Conservation (phyloP, 2,329 filamentous ascomycete genomes). For the Fusarium devonianum region DNA sequence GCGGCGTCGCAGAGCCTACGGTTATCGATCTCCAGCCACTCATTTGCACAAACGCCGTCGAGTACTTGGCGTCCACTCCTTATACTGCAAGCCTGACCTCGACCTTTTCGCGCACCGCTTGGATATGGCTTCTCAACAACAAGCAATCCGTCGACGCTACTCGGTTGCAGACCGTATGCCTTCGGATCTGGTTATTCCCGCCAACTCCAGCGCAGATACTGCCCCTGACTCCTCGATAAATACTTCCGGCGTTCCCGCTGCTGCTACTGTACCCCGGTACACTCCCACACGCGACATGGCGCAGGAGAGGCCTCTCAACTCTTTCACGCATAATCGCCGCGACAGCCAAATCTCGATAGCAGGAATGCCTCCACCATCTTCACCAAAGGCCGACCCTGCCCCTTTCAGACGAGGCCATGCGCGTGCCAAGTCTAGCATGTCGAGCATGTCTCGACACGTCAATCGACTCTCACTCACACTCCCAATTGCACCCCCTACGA, state of each 20-base stretch:
- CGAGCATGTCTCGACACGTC: conserved; percentile 53
- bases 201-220: conserved; percentile 31
- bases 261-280: conserved; percentile 18
- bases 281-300: conserved; percentile 24
- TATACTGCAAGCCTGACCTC: conserved; percentile 38
- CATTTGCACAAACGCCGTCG: conserved; percentile 48
- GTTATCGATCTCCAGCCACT: conserved; percentile 48
- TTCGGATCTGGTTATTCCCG: conserved; percentile 38
- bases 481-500: conserved; percentile 64
- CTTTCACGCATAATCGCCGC: conserved; percentile 24
- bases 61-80: conserved; percentile 44
- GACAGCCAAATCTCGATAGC: conserved; percentile 31
- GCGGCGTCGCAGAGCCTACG: conserved; percentile 49
- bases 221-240: conserved; percentile 14
- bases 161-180: conserved; percentile 49
- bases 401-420: conserved; percentile 53
- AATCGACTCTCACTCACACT: conserved; percentile 68
- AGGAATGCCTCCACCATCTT: conserved; percentile 49
- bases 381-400: conserved; percentile 49
- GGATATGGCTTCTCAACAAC: conserved; percentile 46
- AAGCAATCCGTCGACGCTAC: conserved; percentile 51
- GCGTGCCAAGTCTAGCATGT: conserved; percentile 61
- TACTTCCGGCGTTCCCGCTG: conserved; percentile 15
- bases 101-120: conserved; percentile 36
- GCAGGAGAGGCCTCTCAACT: conserved; percentile 19